Conservation (phyloP, 257 asterid genomes). For the Leonotis leonurus region DNA sequence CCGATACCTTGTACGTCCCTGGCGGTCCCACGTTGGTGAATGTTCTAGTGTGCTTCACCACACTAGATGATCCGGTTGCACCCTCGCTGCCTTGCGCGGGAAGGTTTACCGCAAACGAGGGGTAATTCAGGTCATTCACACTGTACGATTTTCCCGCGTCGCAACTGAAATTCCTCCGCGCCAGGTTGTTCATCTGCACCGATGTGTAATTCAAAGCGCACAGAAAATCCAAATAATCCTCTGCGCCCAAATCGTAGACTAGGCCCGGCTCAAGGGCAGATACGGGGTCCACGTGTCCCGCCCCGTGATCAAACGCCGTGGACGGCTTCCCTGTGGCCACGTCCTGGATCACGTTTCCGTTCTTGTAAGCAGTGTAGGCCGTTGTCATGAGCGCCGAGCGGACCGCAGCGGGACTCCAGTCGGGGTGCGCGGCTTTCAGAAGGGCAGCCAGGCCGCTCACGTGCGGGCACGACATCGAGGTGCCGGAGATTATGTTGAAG, state of each 20-base stretch:
- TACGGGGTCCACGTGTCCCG: constrained; percentile 90
- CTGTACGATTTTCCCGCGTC: constrained; percentile 42
- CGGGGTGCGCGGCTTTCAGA: constrained; percentile 52
- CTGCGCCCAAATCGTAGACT: constrained; percentile 50
- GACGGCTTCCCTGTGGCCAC: constrained; percentile 69
- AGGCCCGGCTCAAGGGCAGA: constrained; percentile 81
- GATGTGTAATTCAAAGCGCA: constrained; percentile 72
- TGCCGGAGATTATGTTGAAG: constrained; percentile 71
- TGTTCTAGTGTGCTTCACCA: constrained; percentile 59
- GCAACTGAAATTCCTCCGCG: constrained; percentile 62
- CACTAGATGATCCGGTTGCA: constrained; percentile 11
- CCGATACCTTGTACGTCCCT: constrained; percentile 64
- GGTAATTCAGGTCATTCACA: constrained; percentile 74
- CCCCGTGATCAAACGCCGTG: constrained; percentile 73
- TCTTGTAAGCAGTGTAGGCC: constrained; percentile 61
- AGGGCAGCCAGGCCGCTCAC: constrained; percentile 77
- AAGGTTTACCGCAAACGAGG: constrained; percentile 59
- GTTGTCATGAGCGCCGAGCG: constrained; percentile 58
- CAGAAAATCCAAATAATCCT: constrained; percentile 54
- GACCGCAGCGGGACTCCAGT: constrained; percentile 67
- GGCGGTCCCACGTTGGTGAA: constrained; percentile 70
- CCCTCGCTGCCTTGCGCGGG: constrained; percentile 21
- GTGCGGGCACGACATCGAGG: constrained; percentile 86
- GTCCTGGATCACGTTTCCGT: constrained; percentile 47
- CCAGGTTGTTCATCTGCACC: constrained; percentile 48